phyloP scores from a whole-genome alignment of 176 grass and related monocot species.

The Themeda triandra region DNA sequence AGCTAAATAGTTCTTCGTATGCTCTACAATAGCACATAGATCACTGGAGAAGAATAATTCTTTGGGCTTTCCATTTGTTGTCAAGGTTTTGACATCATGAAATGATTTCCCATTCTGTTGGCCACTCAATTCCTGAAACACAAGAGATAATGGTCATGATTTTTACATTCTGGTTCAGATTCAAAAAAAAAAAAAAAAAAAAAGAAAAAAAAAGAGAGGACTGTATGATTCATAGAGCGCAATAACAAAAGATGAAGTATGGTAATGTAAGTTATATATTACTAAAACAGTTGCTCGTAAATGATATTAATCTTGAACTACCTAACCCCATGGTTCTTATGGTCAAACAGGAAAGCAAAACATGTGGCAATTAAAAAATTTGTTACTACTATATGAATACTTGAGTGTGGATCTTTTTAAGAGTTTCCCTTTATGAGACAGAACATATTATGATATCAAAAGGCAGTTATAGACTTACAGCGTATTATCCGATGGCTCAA shows the following conservation, averaged over 20 bases:
- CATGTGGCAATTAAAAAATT: background rate
- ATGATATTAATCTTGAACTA: background rate
- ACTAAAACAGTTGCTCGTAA: background rate
- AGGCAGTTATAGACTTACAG: too few species aligned
- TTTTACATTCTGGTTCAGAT: background rate
- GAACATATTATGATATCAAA: background rate
- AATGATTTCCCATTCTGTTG: conserved; percentile 54
- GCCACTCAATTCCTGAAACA: conserved; percentile 66
- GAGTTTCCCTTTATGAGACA: background rate
- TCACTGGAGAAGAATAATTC: conserved; percentile 96
- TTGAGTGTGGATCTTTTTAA: background rate
- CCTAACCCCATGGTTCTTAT: background rate
- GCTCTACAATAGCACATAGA: conserved; percentile 94
- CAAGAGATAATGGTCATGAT: background rate
- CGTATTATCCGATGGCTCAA: background rate
- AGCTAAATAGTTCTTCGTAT: conserved; percentile 85
- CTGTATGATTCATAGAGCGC: background rate
- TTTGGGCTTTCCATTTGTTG: conserved; percentile 71
- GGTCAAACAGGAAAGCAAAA: background rate
- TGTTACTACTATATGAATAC: background rate
- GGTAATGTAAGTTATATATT: background rate
- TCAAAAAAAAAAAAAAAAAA: too few species aligned
- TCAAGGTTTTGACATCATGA: conserved; percentile 77
- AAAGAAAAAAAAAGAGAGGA: background rate
- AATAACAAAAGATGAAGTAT: background rate